Evolutionary conservation across 495 filamentous ascomycete species (phyloP), one percentile per base, ranked within the genome.

Genomic region (Poronia punctata): DNA sequence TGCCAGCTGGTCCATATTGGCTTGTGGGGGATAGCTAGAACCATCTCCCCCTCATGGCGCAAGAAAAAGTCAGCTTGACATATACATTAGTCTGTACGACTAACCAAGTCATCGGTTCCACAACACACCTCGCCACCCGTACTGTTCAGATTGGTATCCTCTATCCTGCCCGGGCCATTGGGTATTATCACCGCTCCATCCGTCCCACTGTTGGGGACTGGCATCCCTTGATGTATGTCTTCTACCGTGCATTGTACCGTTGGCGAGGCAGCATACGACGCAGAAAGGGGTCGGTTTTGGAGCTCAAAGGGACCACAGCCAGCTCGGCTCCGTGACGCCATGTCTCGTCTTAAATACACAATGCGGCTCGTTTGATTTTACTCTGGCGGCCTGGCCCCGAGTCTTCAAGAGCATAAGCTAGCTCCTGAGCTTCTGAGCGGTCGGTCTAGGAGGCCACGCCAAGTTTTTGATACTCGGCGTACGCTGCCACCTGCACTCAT

Each of bases 181-280:
- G n/a, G n/a, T n/a, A n/a, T n/a, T 56, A 45, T 48, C 50, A 15
- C 50, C 49, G 43, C 55, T 56, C 55, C 46, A 53, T 45, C 46
- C 27, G 49, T 52, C 46, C 52, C 48, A 50, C 35, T 45, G 32
- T 32, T 45, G 43, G 43, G 43, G 24, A 24, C 38, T 15, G 35
- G 24, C 34, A 18, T 33, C 22, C 18, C 50, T 59, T 43, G 40
- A 47, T 48, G 51, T 49, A 51, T 53, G 46, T 22, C 52, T 55
- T 40, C 43, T 40, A 33, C 44, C 51, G 43, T 56, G 55, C 55
- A 59, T 59, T 50, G 55, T 59, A 52, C 51, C 55, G n/a, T n/a
- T n/a, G n/a, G n/a, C n/a, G n/a, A n/a, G n/a, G n/a, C n/a, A n/a
- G n/a, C n/a, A n/a, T n/a, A n/a, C n/a, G n/a, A n/a, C n/a, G n/a